Percentiles rank a stretch among this genome's conserved stretches.
Evolutionary conservation across 1,284 basidiomycete species (phyloP).

Genomic region (Pascua sp.): DNA sequence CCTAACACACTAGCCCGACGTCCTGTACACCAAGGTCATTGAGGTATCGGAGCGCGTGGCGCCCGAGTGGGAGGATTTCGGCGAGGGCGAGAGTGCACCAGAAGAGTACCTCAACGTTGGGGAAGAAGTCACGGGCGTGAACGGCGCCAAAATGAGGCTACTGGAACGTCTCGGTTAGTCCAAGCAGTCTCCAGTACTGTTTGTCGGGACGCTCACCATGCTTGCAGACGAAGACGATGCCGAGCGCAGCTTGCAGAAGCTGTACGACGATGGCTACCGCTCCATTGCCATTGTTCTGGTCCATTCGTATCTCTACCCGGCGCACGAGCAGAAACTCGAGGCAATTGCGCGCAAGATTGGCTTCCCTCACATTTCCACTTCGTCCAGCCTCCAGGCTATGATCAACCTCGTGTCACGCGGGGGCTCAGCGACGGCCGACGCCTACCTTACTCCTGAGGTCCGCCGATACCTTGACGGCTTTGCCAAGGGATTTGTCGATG

Average conservation of each 20-base stretch:
- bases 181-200: too few relatives aligned
- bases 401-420: conserved; percentile 90
- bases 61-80: conserved; percentile 45
- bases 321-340: conserved; percentile 66
- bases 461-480: conserved; percentile 83
- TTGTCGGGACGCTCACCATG: not conserved
- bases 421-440: conserved; percentile 87
- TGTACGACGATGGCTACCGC: conserved; percentile 74
- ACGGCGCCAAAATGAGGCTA: not conserved
- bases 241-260: conserved; percentile 53
- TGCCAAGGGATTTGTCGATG: conserved; percentile 74
- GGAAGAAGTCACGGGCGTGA: not conserved
- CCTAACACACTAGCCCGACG: too few relatives aligned
- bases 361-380: conserved; percentile 81
- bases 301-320: conserved; percentile 69
- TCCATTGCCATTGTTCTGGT: conserved; percentile 80
- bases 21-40: conserved; percentile 53
- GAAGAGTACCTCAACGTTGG: not conserved
- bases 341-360: conserved; percentile 70
- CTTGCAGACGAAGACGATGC: conserved; percentile 56
- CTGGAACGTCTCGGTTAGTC: not conserved
- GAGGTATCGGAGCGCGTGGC: conserved; percentile 55
- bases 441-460: conserved; percentile 90
- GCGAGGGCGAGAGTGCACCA: not conserved
- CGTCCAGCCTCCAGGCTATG: conserved; percentile 84